Conservation (phyloP, 305 asterid species). For the Fraxinus sp. region DNA sequence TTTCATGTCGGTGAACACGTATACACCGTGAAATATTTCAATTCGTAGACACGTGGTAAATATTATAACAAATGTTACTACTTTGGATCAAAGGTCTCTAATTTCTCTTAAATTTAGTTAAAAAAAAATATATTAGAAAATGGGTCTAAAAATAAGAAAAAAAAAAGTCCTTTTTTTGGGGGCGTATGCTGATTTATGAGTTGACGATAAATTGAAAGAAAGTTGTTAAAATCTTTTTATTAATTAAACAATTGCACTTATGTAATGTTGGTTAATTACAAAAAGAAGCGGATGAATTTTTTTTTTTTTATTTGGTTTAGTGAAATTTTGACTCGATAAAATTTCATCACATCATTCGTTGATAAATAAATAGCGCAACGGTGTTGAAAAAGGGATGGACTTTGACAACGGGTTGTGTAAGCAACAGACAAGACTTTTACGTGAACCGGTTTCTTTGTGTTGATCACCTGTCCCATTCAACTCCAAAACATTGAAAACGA, state of each 20-base stretch:
- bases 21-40: not conserved
- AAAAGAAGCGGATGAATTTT: not conserved
- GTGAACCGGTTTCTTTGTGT: not conserved
- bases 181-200: not conserved
- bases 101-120: not conserved
- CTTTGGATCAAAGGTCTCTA: not conserved
- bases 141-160: not conserved
- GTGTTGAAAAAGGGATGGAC: not conserved
- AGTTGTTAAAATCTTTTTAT: too few species aligned
- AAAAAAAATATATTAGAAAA: not conserved
- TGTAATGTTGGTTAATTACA: not conserved
- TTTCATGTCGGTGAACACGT: not conserved
- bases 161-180: not conserved
- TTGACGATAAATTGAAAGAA: too few species aligned
- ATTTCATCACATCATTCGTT: not conserved
- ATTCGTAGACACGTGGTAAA: not conserved
- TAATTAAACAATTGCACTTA: not conserved
- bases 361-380: not conserved
- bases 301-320: too few species aligned
- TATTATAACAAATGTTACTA: not conserved
- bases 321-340: too few species aligned
- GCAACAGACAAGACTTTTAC: not conserved
- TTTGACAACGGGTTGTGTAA: conserved; percentile 7
- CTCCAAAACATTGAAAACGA: not conserved
- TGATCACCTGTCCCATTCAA: not conserved